Evolutionary conservation across 1,139 yeast genomes (phyloP), one percentile per base, ranked within the genome.

Genomic region (Keqinozyma sinolaborantium): DNA sequence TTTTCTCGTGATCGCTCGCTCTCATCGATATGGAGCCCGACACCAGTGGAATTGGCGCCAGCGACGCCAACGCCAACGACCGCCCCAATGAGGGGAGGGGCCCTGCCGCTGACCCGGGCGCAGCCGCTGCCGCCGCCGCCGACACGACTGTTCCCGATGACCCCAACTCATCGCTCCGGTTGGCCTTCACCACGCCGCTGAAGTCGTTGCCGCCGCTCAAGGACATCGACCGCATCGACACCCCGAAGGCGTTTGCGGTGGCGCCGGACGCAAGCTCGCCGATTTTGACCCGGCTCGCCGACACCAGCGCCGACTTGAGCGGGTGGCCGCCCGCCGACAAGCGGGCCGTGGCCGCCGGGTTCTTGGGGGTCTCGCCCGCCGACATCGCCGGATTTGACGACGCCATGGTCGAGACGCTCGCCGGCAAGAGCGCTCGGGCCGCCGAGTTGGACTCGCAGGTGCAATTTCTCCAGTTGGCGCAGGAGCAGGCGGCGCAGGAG

Each of bases 401-500:
- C 2, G 42, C 35, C 0, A 33, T 67, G 0, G 33, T 72, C 3
- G 51, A 54, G 4, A 60, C 61, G 16, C 48, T 82, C 15, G 58
- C 64, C 4, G 50, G 56, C 2, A 71, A 70, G 38, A 62, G 81
- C 2, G 48, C 62, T 2, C 78, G 76, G 36, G 61, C 62, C 39
- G 72, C 76, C 29, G 67, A 67, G 3, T 38, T 79, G 24, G 60
- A 66, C 35, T 71, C 84, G 1, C 77, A 77, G 39, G 64, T 69
- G 29, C 54, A 76, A 14, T 59, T 76, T 14, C 51, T 74, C 20
- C 74, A 75, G 46, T 66, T 79, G 15, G 69, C 70, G 31, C 59
- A 66, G 32, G 87, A 81, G 46, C 84, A 77, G 43, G 42, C 64
- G 4, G 57, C 64, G 19, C 79, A 70, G 34, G 44, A 52, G 14